Base-by-base conservation (phyloP, 2,329 filamentous ascomycete species). In the Botryotinia narcissicola region DNA sequence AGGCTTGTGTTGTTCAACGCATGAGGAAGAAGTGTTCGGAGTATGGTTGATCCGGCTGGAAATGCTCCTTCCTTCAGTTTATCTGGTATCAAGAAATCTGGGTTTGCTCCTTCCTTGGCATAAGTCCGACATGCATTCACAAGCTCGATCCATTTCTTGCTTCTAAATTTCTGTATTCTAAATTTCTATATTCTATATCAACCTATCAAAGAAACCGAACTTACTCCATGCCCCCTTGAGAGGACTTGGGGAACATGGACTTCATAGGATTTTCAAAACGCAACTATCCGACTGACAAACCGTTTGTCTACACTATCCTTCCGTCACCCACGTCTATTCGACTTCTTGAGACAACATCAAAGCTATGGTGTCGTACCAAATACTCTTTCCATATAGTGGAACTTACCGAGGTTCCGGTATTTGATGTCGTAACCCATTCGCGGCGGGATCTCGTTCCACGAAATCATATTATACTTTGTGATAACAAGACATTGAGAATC, bases 271-370 rank as follows among this genome's bases (percentile, higher is more conserved):
- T 68, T 25, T 48, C 48, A 44, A 40, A 20, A 57, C 35, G 48
- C 25, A 68, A 20, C 25, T 42, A 42, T 32, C 48, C 42, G 10
- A 51, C 32, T 16, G 14, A 71, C 14, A 51, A 44, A 25, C n/a
- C 70, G 20, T 57, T 42, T 54, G 57, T 44, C 20, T 71, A 71
- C 37, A 71, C 46, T 20, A 40, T 42, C 25, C 70, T 71, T 16
- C 60, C 70, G 20, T 67, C 70, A 20, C 44, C 37, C 25, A 66
- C 60, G 44, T 71, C 70, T 4, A 54, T 71, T 29, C n/a, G 70
- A 64, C 46, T 71, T 14, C 61, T 71, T n/a, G 61, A 66, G 16
- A 71, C 67, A 29, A 71, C 12, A 64, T 54, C 70, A 29, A 71
- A 48, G 12, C 48, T 44, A 22, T 66, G 35, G 70, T 20, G 60